A percentile compares a stretch with the other conserved stretches of the same genome.
Evolutionary conservation across 208 protist species (phyloP).

Genomic region (Crithidia mellificae): DNA sequence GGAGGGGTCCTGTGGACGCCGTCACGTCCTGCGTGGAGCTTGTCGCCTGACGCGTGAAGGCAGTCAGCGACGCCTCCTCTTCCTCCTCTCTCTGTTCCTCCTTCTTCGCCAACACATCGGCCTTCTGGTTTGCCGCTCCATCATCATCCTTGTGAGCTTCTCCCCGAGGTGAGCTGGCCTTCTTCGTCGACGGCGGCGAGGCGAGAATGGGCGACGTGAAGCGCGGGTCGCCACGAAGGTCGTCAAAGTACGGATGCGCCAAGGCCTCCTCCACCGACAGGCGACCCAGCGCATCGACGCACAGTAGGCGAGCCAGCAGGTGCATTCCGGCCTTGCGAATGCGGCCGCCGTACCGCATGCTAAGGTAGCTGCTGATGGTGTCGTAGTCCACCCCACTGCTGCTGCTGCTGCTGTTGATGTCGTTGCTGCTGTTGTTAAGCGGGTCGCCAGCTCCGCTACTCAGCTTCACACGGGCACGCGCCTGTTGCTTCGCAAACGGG

Average conservation of each 20-base stretch:
- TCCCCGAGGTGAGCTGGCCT: too few species aligned
- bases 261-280: constrained; percentile 75
- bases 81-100: not conserved
- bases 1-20: not conserved
- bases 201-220: constrained; percentile 4
- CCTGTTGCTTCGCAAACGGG: constrained; percentile 16
- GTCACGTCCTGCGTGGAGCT: not conserved
- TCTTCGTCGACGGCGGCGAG: too few species aligned
- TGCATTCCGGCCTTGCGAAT: constrained; percentile 53
- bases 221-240: constrained; percentile 16
- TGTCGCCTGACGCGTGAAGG: constrained; percentile 4
- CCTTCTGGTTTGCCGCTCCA: too few species aligned
- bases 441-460: not conserved
- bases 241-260: constrained; percentile 79
- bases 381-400: not conserved
- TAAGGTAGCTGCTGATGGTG: constrained; percentile 36
- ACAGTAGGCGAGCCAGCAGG: constrained; percentile 61
- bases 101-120: too few species aligned
- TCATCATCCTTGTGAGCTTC: not conserved
- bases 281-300: constrained; percentile 45
- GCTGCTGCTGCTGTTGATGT: not conserved
- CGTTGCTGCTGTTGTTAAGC: not conserved
- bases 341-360: constrained; percentile 34
- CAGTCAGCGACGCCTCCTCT: not conserved
- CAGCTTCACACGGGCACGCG: not conserved